Base-by-base conservation (phyloP, 495 filamentous ascomycete genomes). In the Parmelia sp. region DNA sequence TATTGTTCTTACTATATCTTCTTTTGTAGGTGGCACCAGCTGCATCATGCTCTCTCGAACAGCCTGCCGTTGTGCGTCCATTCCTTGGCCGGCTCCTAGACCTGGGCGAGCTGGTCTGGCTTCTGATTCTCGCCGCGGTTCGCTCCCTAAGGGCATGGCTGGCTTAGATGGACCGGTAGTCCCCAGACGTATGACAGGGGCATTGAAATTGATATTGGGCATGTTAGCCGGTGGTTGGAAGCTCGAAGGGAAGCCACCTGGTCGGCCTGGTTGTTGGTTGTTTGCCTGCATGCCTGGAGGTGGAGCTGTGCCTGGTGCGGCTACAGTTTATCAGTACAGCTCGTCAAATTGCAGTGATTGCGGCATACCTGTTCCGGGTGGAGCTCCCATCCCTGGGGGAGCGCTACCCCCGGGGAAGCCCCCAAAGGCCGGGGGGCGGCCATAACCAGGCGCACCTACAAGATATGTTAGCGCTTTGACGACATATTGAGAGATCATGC, bases 191-290 rank as follows among this genome's bases (percentile, higher is more conserved):
- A 99, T 97, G 42, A 97, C 93, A 58, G 95, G 92, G 25, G 94
- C 95, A 73, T 88, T 94, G 77, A 97, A 96, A 77, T 99, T 97
- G 78, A 98, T 96, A 74, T 96, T 94, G 12, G 94, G 92, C 81
- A 97, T 88, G 72, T 94, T 96, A 51, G 91, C 79, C 29, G 92
- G 93, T 29, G 91, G 85, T 79, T 96, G 91, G 74, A 97, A 97
- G 73, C 87, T 88, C 37, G 88, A 78, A 62, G 90, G 89, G 67
- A 95, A 86, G 67, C 88, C 88, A 65, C 83, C 86, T 68, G 89
- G 89, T 78, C 90, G 86, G 74, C 86, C 87, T 35, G 79, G 73
- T 79, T 88, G 87, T 66, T 82, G 77, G 71, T 76, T 75, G 74
- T 83, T 89, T 62, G 84, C 78, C 70, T 89, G 87, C 74, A 95